phyloP scores from a whole-genome alignment of 495 filamentous ascomycete genomes.

The Podospora appendiculata region DNA sequence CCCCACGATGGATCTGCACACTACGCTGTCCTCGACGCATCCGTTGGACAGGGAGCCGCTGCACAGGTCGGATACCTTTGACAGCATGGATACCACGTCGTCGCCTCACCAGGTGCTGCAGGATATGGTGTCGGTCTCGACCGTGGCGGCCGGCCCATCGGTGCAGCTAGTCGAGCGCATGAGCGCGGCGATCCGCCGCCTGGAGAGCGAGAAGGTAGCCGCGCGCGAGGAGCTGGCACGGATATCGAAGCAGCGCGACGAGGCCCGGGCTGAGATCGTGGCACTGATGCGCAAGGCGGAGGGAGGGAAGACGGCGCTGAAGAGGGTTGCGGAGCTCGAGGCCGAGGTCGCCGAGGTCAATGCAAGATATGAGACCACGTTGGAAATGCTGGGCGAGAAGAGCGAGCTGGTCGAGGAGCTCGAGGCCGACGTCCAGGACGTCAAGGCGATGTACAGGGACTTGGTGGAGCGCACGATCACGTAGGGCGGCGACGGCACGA shows the following conservation, averaged over 20 bases:
- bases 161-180: slow-evolving; percentile 96
- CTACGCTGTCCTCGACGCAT: slow-evolving; percentile 38
- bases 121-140: slow-evolving; percentile 84
- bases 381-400: slow-evolving; percentile 96
- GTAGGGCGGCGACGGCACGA: slow-evolving; percentile 8
- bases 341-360: slow-evolving; percentile 54
- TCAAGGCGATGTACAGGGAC: slow-evolving; percentile 93
- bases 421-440: slow-evolving; percentile 76
- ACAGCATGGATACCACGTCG: slow-evolving; percentile 45
- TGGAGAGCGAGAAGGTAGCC: slow-evolving; percentile 85
- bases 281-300: slow-evolving; percentile 80
- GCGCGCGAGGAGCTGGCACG: slow-evolving; percentile 76
- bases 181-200: slow-evolving; percentile 80
- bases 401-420: slow-evolving; percentile 90
- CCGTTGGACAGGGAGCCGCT: slow-evolving; percentile 54
- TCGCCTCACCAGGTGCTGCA: slow-evolving; percentile 70
- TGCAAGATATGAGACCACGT: slow-evolving; percentile 74
- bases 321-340: slow-evolving; percentile 57
- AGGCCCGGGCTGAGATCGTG: slow-evolving; percentile 85
- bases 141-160: slow-evolving; percentile 80
- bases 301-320: slow-evolving; percentile 51
- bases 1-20: slow-evolving; percentile 23
- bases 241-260: slow-evolving; percentile 76
- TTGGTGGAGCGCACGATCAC: slow-evolving; percentile 75
- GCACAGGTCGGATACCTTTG: slow-evolving; percentile 58